A percentile compares a stretch with the other conserved stretches of the same genome.
phyloP scores from a whole-genome alignment of 116 monocot species.

The Papilionanthe hybrid region DNA sequence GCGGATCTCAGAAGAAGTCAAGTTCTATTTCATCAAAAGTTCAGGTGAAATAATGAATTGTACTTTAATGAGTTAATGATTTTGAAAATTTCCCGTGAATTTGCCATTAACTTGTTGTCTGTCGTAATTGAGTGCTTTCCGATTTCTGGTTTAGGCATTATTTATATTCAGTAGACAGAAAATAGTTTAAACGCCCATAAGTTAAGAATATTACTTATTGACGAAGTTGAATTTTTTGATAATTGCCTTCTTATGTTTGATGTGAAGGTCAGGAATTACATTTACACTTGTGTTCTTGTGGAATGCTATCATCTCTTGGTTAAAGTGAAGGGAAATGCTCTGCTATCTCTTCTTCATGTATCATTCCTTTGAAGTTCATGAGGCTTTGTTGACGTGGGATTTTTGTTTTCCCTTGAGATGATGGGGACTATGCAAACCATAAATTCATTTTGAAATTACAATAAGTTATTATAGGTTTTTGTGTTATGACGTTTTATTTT shows the following conservation, averaged over 20 bases:
- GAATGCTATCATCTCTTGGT: too few relatives aligned
- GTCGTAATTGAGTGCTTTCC: background rate
- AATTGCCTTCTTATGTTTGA: conserved; percentile 4
- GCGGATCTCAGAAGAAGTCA: conserved; percentile 44
- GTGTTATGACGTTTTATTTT: background rate
- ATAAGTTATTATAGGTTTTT: background rate
- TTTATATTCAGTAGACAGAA: background rate
- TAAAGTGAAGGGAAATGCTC: too few relatives aligned
- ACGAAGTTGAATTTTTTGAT: background rate
- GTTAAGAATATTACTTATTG: background rate
- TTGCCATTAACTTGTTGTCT: background rate
- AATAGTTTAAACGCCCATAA: background rate
- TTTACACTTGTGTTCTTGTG: background rate
- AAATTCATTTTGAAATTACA: background rate
- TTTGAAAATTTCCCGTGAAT: background rate
- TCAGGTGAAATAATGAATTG: conserved; percentile 24
- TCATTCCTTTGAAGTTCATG: too few relatives aligned
- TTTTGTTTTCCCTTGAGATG: background rate
- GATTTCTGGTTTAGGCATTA: background rate
- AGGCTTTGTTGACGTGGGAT: background rate
- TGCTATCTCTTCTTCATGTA: too few relatives aligned
- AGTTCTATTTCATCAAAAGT: conserved; percentile 39
- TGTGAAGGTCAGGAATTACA: background rate
- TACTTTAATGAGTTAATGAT: background rate
- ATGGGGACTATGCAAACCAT: background rate